Percentiles rank a stretch among this genome's conserved stretches.
Evolutionary conservation across 129 eudicot genomes (phyloP).

Genomic region (Daucus carota): DH1_v3.0 NC_030385.2:42718501-42719000

Average conservation of each 20-base stretch:
- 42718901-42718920: constrained; percentile 28
- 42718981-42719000: background rate
- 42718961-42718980: constrained; percentile 15
- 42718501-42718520: background rate
- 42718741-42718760: constrained; percentile 18
- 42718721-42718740: constrained; percentile 20
- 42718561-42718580: constrained; percentile 12
- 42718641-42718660: constrained; percentile 7
- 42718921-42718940: constrained; percentile 20
- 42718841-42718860: constrained; percentile 13
- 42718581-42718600: background rate
- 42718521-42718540: constrained; percentile 3
- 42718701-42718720: constrained; percentile 1
- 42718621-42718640: constrained; percentile 17
- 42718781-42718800: constrained; percentile 6
- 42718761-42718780: constrained; percentile 16
- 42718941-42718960: constrained; percentile 16
- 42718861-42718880: constrained; percentile 21
- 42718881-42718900: constrained; percentile 23
- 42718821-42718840: constrained; percentile 17
- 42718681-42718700: constrained; percentile 33
- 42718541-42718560: constrained; percentile 1
- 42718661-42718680: background rate
- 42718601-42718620: constrained; percentile 10
- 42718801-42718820: constrained; percentile 1